Conservation (phyloP, 2,329 filamentous ascomycete genomes). For the Talaromyces sp. region DNA sequence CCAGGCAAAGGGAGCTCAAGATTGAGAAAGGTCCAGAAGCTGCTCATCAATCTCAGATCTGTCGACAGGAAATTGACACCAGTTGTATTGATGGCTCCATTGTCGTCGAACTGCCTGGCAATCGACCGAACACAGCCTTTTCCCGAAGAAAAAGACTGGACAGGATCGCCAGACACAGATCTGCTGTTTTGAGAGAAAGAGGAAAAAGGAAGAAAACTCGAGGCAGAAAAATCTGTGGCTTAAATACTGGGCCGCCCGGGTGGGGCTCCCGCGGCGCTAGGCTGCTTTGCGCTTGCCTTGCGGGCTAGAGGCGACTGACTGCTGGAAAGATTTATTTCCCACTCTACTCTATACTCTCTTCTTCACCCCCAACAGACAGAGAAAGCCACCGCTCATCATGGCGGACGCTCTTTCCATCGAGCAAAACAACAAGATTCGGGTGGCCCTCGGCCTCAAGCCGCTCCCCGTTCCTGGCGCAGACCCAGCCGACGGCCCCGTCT, state of each 20-base stretch:
- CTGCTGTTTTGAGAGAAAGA: constrained; percentile 48
- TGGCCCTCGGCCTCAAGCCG: constrained; percentile 83
- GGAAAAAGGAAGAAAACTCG: constrained; percentile 32
- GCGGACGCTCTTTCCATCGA: constrained; percentile 68
- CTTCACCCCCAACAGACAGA: neutral
- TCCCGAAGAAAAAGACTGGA: constrained; percentile 35
- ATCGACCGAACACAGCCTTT: constrained; percentile 62
- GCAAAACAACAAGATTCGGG: constrained; percentile 88
- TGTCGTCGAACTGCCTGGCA: constrained; percentile 79
- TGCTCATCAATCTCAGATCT: constrained; percentile 75
- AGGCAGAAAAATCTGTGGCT: constrained; percentile 28
- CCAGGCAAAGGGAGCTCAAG: constrained; percentile 57
- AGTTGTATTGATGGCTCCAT: constrained; percentile 72
- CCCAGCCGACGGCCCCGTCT: constrained; percentile 44
- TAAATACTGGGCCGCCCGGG: constrained; percentile 19
- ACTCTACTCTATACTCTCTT: neutral
- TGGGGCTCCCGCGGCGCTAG: constrained; percentile 23
- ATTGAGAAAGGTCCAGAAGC: constrained; percentile 47
- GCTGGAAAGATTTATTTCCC: too few relatives aligned
- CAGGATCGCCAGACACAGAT: constrained; percentile 86
- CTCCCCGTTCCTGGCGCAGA: constrained; percentile 70
- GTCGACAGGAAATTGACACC: constrained; percentile 92
- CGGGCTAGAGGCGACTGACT: neutral
- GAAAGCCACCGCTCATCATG: constrained; percentile 27
- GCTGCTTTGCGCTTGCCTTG: constrained; percentile 1